Conservation (phyloP, 768 basidiomycete species). For the Calocybe indica region DNA sequence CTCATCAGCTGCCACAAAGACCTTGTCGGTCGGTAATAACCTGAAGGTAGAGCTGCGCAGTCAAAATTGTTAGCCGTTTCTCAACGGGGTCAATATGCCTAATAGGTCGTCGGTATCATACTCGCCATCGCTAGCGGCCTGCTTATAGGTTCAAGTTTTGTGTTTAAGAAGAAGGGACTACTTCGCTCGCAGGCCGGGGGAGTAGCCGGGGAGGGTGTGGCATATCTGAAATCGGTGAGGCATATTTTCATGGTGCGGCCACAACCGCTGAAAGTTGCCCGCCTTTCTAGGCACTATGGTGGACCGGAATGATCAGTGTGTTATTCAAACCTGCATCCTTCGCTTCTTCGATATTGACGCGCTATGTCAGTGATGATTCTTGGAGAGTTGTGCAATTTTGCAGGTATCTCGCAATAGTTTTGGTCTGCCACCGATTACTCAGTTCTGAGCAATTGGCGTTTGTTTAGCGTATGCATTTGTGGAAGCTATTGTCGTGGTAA, state of each 20-base stretch:
- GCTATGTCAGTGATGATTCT: constrained; percentile 74
- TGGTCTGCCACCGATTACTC: constrained; percentile 21
- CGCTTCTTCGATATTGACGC: constrained; percentile 3
- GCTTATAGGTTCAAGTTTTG: constrained; percentile 90
- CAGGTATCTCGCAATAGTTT: constrained; percentile 43
- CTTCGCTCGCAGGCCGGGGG: constrained; percentile 78
- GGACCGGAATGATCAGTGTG: constrained; percentile 86
- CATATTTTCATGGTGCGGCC: not conserved
- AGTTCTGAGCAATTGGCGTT: constrained; percentile 8
- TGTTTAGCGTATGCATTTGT: constrained; percentile 77
- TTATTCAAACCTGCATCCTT: constrained; percentile 5
- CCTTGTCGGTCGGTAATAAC: constrained; percentile 34
- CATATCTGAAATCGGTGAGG: constrained; percentile 89
- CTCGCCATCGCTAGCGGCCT: constrained; percentile 75
- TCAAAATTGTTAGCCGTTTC: constrained; percentile 6
- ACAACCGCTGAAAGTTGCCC: constrained; percentile 8
- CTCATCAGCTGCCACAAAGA: constrained; percentile 27
- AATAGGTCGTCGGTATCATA: constrained; percentile 68
- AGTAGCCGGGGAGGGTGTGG: constrained; percentile 78
- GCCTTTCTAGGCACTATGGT: constrained; percentile 72
- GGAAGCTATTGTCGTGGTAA: constrained; percentile 86
- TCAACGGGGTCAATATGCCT: not conserved
- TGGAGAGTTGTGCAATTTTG: constrained; percentile 84
- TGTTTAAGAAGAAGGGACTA: constrained; percentile 97
- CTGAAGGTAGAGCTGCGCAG: constrained; percentile 39